Conservation (phyloP, 1,284 basidiomycete species). For the Mycena citricolor region DNA sequence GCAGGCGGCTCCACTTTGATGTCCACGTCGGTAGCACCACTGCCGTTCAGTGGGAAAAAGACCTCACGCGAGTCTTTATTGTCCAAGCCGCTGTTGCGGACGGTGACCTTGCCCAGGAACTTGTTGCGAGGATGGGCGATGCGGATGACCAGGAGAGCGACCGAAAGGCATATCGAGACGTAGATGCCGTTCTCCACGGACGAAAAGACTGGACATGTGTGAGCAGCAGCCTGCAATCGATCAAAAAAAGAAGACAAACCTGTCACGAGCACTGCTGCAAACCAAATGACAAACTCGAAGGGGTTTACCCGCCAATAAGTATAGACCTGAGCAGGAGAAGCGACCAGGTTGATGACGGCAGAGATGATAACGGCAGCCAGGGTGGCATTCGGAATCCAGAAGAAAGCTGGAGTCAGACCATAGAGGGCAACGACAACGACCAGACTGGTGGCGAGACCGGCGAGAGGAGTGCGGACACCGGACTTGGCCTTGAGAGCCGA, state of each 20-base stretch:
- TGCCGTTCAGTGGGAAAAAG: conserved; percentile 75
- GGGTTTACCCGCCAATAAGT: conserved; percentile 94
- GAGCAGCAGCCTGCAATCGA: too few relatives aligned
- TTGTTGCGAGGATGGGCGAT: conserved; percentile 89
- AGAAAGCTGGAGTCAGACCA: conserved; percentile 89
- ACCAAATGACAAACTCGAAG: conserved; percentile 90
- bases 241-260: too few relatives aligned
- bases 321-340: conserved; percentile 80
- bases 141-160: conserved; percentile 84
- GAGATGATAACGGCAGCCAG: conserved; percentile 93
- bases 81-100: conserved; percentile 37
- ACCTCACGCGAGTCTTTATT: conserved; percentile 64
- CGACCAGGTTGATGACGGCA: conserved; percentile 90
- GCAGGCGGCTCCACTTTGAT: conserved; percentile 78
- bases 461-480: conserved; percentile 92
- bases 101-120: conserved; percentile 81
- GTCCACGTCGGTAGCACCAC: conserved; percentile 66
- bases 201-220: too few relatives aligned
- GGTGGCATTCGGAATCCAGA: conserved; percentile 77
- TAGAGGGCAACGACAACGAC: conserved; percentile 94
- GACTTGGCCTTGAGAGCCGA: conserved; percentile 96
- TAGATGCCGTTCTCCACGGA: conserved; percentile 96
- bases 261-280: conserved; percentile 85
- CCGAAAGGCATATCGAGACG: conserved; percentile 79
- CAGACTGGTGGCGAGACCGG: conserved; percentile 85